These are phyloP conservation scores for Lagenaria siceraria DNA, from an alignment of 306 rosid species.

Conservation along the genomic window DNA sequence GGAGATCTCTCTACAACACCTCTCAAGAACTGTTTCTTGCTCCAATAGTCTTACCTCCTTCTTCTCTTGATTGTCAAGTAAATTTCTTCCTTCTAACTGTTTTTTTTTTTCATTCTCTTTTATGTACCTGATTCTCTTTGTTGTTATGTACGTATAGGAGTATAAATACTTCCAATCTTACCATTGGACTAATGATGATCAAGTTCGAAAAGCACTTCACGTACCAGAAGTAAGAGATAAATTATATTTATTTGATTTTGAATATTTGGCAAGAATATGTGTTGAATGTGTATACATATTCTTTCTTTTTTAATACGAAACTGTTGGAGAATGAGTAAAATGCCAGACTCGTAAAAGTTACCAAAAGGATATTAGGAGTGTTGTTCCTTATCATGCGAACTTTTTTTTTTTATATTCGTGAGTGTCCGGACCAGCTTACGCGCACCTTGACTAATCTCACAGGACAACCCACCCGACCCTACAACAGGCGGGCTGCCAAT, in stretches of 20 bases:
- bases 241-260: no score
- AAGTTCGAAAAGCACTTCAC: constrained; percentile 41
- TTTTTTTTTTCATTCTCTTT: neutral
- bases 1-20: neutral
- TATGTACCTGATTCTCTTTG: neutral
- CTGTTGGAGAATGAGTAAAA: constrained; percentile 38
- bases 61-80: neutral
- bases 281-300: no score
- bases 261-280: no score
- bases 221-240: constrained; percentile 17
- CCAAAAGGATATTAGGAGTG: neutral
- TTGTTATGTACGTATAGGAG: neutral
- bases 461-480: no score
- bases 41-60: neutral
- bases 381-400: no score
- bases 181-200: constrained; percentile 46
- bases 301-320: constrained; percentile 29
- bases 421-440: no score
- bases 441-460: no score
- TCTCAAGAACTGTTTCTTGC: neutral
- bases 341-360: constrained; percentile 9
- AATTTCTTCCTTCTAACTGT: neutral
- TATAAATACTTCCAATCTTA: constrained; percentile 16
- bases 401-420: no score
- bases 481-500: no score